These are phyloP conservation scores for Pholiota adiposa DNA, from an alignment of 1,284 basidiomycete genomes.

Conservation along the genomic window DNA sequence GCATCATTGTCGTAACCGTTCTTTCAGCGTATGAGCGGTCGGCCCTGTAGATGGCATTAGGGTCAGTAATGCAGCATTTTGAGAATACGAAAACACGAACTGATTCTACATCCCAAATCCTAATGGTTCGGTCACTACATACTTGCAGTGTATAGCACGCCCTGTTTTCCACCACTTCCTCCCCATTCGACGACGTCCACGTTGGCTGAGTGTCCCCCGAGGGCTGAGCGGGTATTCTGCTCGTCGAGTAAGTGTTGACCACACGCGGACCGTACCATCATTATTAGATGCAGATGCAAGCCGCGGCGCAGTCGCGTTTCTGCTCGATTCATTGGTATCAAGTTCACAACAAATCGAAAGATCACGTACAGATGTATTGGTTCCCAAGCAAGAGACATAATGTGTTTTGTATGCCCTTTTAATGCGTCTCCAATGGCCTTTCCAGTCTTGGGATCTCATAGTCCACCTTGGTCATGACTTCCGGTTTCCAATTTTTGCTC, in stretches of 20 bases:
- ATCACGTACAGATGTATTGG: constrained; percentile 82
- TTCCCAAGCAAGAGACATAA: constrained; percentile 96
- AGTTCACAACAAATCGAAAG: neutral
- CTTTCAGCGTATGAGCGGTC: too few species aligned
- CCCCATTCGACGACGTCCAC: constrained; percentile 98
- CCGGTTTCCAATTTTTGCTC: constrained; percentile 90
- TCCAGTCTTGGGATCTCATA: constrained; percentile 93
- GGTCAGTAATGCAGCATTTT: too few species aligned
- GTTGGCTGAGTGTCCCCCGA: constrained; percentile 92
- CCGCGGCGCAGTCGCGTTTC: constrained; percentile 78
- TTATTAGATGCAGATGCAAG: constrained; percentile 96
- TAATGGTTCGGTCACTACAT: constrained; percentile 91
- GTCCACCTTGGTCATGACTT: constrained; percentile 85
- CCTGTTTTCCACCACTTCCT: constrained; percentile 73
- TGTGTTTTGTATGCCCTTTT: constrained; percentile 96
- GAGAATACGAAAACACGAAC: constrained; percentile 54
- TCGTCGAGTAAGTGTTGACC: constrained; percentile 78
- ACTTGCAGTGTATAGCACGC: constrained; percentile 93
- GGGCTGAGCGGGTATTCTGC: constrained; percentile 85
- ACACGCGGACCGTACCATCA: constrained; percentile 94
- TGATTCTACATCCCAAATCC: constrained; percentile 89
- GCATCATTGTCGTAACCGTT: too few species aligned
- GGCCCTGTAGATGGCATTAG: too few species aligned
- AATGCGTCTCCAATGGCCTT: constrained; percentile 84
- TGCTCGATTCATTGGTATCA: constrained; percentile 36